Percentiles rank a stretch among this genome's conserved stretches.
phyloP scores from a whole-genome alignment of 148 eudicot genomes.

The Limonium bicolor region DNA sequence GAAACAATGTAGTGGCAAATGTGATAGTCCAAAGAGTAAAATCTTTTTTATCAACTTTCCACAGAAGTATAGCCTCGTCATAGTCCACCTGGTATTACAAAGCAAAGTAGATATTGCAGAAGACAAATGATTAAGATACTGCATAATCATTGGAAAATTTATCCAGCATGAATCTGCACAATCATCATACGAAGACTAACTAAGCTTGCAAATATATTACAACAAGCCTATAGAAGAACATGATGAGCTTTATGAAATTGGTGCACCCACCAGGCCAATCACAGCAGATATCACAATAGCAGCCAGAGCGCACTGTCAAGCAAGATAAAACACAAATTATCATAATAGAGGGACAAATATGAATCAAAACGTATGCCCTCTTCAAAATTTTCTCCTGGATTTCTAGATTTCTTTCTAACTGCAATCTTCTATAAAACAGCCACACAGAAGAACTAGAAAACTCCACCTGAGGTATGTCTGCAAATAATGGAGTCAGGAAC shows the following conservation, averaged over 20 bases:
- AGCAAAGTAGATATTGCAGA: too few relatives aligned
- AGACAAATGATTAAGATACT: neutral
- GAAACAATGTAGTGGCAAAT: conserved; percentile 50
- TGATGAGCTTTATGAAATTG: neutral
- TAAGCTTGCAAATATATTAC: too few relatives aligned
- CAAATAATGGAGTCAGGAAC: conserved; percentile 85
- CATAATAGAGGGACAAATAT: too few relatives aligned
- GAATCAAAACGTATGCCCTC: too few relatives aligned
- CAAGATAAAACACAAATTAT: conserved; percentile 6
- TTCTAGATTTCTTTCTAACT: too few relatives aligned
- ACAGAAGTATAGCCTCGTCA: conserved; percentile 69
- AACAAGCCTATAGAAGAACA: too few relatives aligned
- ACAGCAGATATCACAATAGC: conserved; percentile 98
- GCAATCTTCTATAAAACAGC: too few relatives aligned
- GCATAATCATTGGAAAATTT: neutral
- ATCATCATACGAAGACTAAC: neutral
- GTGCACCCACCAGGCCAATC: conserved; percentile 87
- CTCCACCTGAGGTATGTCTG: conserved; percentile 81
- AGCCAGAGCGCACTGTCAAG: conserved; percentile 87
- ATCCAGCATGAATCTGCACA: neutral
- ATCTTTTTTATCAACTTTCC: conserved; percentile 90
- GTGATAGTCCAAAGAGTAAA: conserved; percentile 85
- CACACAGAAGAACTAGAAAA: neutral
- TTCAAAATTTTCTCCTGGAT: too few relatives aligned
- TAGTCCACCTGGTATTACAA: conserved; percentile 71